Percentiles rank a stretch among this genome's conserved stretches.
These are phyloP conservation scores for Fusarium scirpi DNA, from an alignment of 2,329 filamentous ascomycete species.

Conservation along the genomic window DNA sequence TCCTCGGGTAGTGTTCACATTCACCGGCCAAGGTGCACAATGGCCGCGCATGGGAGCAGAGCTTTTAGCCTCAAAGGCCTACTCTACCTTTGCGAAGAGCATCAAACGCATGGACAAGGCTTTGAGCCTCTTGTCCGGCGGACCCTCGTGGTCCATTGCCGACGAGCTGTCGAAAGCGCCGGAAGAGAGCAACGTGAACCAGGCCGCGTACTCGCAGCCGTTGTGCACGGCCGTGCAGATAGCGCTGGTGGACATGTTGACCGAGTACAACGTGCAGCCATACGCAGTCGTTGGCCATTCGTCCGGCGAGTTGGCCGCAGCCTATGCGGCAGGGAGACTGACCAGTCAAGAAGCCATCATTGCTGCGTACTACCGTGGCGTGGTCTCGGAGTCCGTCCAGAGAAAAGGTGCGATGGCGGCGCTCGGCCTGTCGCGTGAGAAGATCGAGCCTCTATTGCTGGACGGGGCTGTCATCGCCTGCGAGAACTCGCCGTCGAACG, in stretches of 20 bases:
- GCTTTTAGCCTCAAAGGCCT: slow-evolving; percentile 1
- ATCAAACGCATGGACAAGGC: slow-evolving; percentile 1
- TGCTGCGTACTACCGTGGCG: slow-evolving; percentile 56
- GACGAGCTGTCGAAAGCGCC: slow-evolving; percentile 35
- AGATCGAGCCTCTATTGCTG: slow-evolving; percentile 39
- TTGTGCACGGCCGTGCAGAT: slow-evolving; percentile 60
- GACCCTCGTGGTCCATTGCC: slow-evolving; percentile 40
- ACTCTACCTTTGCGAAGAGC: slow-evolving; percentile 1
- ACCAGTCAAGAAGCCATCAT: slow-evolving; percentile 54
- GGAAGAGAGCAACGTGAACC: slow-evolving; percentile 48
- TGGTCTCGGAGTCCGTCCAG: slow-evolving; percentile 14
- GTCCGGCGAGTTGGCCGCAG: slow-evolving; percentile 59
- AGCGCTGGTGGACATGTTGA: slow-evolving; percentile 56
- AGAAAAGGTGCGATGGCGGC: slow-evolving; percentile 54
- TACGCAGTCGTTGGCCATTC: slow-evolving; percentile 57
- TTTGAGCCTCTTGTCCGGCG: not conserved
- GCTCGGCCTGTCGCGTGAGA: slow-evolving; percentile 51
- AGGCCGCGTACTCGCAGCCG: slow-evolving; percentile 51
- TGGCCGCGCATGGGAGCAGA: slow-evolving; percentile 50
- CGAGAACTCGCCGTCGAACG: slow-evolving; percentile 52
- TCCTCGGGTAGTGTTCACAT: slow-evolving; percentile 38
- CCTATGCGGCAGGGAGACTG: slow-evolving; percentile 56
- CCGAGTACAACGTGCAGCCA: slow-evolving; percentile 49
- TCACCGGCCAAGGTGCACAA: slow-evolving; percentile 54
- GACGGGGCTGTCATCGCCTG: slow-evolving; percentile 51